phyloP scores from a whole-genome alignment of 352 stramenopile species.

The Peronospora belbahrii region DNA sequence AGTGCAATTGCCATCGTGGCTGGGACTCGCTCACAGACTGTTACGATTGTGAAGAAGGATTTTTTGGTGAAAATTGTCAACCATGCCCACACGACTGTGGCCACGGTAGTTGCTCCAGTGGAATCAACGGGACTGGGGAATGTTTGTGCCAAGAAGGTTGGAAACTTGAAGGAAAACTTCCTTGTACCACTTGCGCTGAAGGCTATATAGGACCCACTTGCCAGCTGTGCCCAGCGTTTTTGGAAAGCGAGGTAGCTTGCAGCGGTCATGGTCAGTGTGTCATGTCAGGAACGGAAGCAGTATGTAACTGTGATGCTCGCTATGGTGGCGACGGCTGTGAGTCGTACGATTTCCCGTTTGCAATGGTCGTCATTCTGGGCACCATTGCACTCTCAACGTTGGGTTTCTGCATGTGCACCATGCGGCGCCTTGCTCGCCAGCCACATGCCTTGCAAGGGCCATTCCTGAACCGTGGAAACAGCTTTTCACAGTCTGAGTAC shows the following conservation, averaged over 20 bases:
- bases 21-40: constrained; percentile 73
- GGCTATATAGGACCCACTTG: constrained; percentile 72
- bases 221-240: constrained; percentile 59
- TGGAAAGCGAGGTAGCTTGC: constrained; percentile 64
- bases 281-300: constrained; percentile 40
- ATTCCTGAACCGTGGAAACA: constrained; percentile 52
- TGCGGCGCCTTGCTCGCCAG: constrained; percentile 68
- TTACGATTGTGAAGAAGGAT: constrained; percentile 78
- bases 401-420: constrained; percentile 84
- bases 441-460: constrained; percentile 38
- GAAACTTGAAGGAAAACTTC: constrained; percentile 46
- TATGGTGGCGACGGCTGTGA: constrained; percentile 70
- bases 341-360: constrained; percentile 80
- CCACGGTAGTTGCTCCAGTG: constrained; percentile 69
- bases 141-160: constrained; percentile 75
- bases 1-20: constrained; percentile 75
- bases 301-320: constrained; percentile 66
- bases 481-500: constrained; percentile 77
- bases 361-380: constrained; percentile 72
- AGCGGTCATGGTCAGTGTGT: constrained; percentile 63
- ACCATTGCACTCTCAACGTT: constrained; percentile 75
- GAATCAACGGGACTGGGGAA: constrained; percentile 65
- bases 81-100: constrained; percentile 64
- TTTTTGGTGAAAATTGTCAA: constrained; percentile 66
- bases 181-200: constrained; percentile 66